A percentile compares a stretch with the other conserved stretches of the same genome.
These are phyloP conservation scores for Paraconiothyrium sp. DNA, from an alignment of 2,329 filamentous ascomycete genomes.

Conservation along the genomic window DNA sequence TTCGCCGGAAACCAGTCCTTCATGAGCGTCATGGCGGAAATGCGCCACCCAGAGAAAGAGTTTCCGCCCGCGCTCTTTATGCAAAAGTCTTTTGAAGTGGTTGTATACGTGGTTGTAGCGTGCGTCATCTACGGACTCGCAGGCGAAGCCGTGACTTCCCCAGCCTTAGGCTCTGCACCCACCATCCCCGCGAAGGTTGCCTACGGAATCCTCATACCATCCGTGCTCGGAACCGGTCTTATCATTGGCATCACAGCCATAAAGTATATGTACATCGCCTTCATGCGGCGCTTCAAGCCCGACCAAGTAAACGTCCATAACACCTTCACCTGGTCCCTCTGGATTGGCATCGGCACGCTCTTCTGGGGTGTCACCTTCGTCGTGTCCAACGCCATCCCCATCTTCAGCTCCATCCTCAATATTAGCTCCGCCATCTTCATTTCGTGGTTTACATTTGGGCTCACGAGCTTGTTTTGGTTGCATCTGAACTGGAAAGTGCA, in stretches of 20 bases:
- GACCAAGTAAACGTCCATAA: slow-evolving; percentile 26
- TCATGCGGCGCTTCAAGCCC: slow-evolving; percentile 29
- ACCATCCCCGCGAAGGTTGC: slow-evolving; percentile 35
- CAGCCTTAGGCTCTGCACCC: slow-evolving; percentile 34
- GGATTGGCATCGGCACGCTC: slow-evolving; percentile 33
- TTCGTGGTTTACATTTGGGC: slow-evolving; percentile 40
- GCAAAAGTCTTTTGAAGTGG: slow-evolving; percentile 21
- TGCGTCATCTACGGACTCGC: slow-evolving; percentile 35
- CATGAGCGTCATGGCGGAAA: slow-evolving; percentile 37
- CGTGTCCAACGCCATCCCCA: slow-evolving; percentile 40
- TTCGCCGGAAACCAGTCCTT: slow-evolving; percentile 42
- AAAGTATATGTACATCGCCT: slow-evolving; percentile 24
- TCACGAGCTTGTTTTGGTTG: slow-evolving; percentile 42
- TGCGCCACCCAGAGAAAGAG: slow-evolving; percentile 37
- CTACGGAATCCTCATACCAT: slow-evolving; percentile 33
- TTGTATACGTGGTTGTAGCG: slow-evolving; percentile 22
- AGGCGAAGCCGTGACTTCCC: slow-evolving; percentile 37
- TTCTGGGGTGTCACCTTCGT: slow-evolving; percentile 42
- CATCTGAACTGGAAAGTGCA: slow-evolving; percentile 39
- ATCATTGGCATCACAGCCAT: slow-evolving; percentile 14
- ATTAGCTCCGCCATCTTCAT: slow-evolving; percentile 37
- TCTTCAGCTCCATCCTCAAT: slow-evolving; percentile 39
- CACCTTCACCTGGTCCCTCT: slow-evolving; percentile 29
- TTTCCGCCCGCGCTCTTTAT: slow-evolving; percentile 38
- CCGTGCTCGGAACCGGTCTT: slow-evolving; percentile 37